Conservation (phyloP, 352 stramenopile genomes). For the Phytopythium mirpurense region DNA sequence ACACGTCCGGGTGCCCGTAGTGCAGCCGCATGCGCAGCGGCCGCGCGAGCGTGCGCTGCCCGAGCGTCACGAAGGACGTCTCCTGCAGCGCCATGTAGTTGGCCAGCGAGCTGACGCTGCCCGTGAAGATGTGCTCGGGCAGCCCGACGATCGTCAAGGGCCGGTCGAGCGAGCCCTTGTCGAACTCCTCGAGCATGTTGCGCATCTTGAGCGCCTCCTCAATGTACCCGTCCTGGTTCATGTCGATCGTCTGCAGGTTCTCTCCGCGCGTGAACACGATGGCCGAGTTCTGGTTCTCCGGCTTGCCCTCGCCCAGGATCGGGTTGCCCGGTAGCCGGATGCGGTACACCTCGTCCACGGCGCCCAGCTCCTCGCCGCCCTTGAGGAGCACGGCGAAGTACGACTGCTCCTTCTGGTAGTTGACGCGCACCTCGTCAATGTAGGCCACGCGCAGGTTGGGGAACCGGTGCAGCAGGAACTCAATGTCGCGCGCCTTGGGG, state of each 20-base stretch:
- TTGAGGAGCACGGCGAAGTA: conserved; percentile 99
- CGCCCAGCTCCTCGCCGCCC: conserved; percentile 60
- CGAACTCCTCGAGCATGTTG: conserved; percentile 98
- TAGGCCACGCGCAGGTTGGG: conserved; percentile 97
- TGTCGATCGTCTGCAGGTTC: conserved; percentile 98
- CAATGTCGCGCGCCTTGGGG: conserved; percentile 97
- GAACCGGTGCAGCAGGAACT: conserved; percentile 96
- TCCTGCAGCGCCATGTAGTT: conserved; percentile 99
- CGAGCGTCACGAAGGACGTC: conserved; percentile 98
- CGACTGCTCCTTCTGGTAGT: conserved; percentile 92
- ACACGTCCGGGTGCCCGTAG: conserved; percentile 99
- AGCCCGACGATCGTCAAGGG: conserved; percentile 96
- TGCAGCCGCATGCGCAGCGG: conserved; percentile 96
- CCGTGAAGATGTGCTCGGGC: conserved; percentile 99
- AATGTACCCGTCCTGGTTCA: conserved; percentile 99
- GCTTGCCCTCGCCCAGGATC: conserved; percentile 98
- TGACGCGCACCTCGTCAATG: conserved; percentile 97
- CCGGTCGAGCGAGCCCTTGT: conserved; percentile 59
- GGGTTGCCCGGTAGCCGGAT: conserved; percentile 97
- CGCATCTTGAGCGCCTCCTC: conserved; percentile 99
- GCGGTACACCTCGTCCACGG: conserved; percentile 93
- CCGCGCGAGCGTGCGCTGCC: conserved; percentile 94
- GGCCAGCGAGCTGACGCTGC: conserved; percentile 96
- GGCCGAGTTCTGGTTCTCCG: conserved; percentile 99
- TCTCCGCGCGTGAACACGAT: conserved; percentile 98